Conservation (phyloP, 257 asterid genomes). For the Solanum sparsipilum region DNA sequence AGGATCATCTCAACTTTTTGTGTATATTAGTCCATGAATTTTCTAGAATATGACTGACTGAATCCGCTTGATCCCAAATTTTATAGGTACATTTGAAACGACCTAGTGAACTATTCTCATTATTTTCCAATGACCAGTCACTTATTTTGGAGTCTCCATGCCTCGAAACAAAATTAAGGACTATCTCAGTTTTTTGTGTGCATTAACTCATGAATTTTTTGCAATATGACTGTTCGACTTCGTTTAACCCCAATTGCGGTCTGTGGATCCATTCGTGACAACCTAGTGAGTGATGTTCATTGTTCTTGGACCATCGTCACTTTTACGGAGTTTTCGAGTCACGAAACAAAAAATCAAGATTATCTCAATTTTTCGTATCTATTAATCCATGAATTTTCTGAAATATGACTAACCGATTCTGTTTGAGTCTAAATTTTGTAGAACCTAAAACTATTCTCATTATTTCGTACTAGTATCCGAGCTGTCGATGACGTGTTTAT, state of each 20-base stretch:
- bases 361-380: fast-evolving
- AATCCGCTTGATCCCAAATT: fast-evolving
- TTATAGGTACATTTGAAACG: too few species aligned
- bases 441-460: not conserved
- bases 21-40: too few species aligned
- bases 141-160: not conserved
- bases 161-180: not conserved
- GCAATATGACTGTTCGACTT: too few species aligned
- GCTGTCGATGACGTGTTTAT: not conserved
- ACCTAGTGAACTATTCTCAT: not conserved
- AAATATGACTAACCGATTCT: too few species aligned
- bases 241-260: not conserved
- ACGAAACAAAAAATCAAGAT: too few species aligned
- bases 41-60: not conserved
- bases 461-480: not conserved
- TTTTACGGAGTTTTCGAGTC: too few species aligned
- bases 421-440: too few species aligned
- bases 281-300: not conserved
- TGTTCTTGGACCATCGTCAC: fast-evolving
- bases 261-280: too few species aligned
- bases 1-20: not conserved
- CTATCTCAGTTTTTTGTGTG: too few species aligned
- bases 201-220: too few species aligned
- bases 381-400: fast-evolving
- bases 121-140: not conserved